phyloP scores from a whole-genome alignment of 495 filamentous ascomycete genomes.

The Aspergillus asperescens region DNA sequence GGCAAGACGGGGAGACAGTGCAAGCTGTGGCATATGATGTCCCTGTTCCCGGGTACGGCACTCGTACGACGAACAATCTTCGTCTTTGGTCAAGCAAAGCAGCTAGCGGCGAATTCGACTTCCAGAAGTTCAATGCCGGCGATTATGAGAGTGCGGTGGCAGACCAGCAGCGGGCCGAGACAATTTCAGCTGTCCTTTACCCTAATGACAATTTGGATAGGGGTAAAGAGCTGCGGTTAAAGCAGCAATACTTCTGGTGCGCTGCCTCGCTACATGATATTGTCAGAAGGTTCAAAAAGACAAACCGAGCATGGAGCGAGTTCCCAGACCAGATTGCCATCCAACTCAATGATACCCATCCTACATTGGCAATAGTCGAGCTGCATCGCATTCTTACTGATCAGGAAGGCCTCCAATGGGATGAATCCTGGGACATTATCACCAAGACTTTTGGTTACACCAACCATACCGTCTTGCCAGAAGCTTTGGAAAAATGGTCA shows the following conservation, averaged over 20 bases:
- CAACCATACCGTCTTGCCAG: conserved; percentile 95
- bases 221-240: conserved; percentile 93
- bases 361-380: conserved; percentile 92
- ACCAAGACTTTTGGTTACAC: conserved; percentile 85
- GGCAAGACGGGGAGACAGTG: conserved; percentile 92
- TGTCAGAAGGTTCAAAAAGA: conserved; percentile 95
- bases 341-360: conserved; percentile 97
- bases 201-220: conserved; percentile 96
- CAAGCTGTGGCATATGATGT: conserved; percentile 93
- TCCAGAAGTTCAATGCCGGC: conserved; percentile 98
- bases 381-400: conserved; percentile 89
- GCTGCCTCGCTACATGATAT: conserved; percentile 94
- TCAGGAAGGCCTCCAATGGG: conserved; percentile 85
- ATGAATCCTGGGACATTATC: conserved; percentile 83
- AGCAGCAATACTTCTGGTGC: conserved; percentile 99
- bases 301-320: conserved; percentile 80
- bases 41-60: conserved; percentile 86
- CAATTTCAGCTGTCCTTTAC: conserved; percentile 95
- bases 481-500: conserved; percentile 98
- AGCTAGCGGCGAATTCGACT: conserved; percentile 94
- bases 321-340: conserved; percentile 96
- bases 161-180: conserved; percentile 93
- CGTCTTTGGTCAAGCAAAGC: conserved; percentile 96
- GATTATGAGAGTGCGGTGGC: conserved; percentile 97
- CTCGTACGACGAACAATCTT: conserved; percentile 90